These are phyloP conservation scores for Salix dunnii DNA, from an alignment of 345 rosid species.

Conservation along the genomic window DNA sequence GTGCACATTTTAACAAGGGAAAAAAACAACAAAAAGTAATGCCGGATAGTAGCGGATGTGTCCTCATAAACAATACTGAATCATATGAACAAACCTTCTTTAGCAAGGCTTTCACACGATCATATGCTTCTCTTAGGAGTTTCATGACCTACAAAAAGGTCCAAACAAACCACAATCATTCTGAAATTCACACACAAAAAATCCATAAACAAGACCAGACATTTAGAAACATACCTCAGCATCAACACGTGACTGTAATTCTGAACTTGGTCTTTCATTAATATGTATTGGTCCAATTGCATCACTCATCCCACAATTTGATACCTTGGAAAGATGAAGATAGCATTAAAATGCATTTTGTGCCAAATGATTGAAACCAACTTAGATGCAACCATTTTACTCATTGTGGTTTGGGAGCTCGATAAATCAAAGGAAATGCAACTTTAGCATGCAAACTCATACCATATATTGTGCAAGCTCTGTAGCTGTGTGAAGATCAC, in stretches of 20 bases:
- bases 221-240: conserved; percentile 61
- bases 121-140: conserved; percentile 92
- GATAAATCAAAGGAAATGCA: background rate
- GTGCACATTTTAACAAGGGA: background rate
- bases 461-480: conserved; percentile 98
- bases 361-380: background rate
- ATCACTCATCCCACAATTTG: conserved; percentile 93
- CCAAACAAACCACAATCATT: conserved; percentile 11
- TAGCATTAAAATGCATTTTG: background rate
- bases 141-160: conserved; percentile 65
- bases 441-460: conserved; percentile 8
- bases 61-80: background rate
- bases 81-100: conserved; percentile 54
- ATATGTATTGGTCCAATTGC: conserved; percentile 87
- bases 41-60: background rate
- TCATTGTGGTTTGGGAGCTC: background rate
- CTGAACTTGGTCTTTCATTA: conserved; percentile 91
- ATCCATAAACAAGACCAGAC: background rate
- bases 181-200: background rate
- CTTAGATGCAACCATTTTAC: background rate
- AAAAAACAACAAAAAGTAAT: background rate
- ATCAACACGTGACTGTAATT: conserved; percentile 92
- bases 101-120: conserved; percentile 74
- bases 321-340: conserved; percentile 45
- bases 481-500: conserved; percentile 88